Evolutionary conservation across 1,284 basidiomycete species (phyloP).

Genomic region (Rhodofomes roseus): DNA sequence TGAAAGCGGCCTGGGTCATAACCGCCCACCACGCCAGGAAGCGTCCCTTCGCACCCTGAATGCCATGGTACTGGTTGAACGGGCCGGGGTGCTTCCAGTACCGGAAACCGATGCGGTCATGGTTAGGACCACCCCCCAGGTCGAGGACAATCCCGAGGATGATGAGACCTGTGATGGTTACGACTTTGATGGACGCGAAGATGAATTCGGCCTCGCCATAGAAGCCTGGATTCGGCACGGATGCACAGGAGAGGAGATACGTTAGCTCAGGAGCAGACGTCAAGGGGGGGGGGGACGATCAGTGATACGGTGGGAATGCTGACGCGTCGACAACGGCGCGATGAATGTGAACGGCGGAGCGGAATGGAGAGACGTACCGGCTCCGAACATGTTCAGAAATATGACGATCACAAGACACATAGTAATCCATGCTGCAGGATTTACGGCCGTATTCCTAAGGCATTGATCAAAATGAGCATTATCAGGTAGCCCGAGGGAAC

Average conservation of each 20-base stretch:
- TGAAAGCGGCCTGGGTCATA: slow-evolving; percentile 78
- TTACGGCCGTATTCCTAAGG: slow-evolving; percentile 39
- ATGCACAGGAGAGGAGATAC: neutral
- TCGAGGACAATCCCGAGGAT: slow-evolving; percentile 64
- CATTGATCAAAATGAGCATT: neutral
- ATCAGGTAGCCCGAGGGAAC: neutral
- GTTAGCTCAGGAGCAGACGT: neutral
- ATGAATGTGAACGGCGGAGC: neutral
- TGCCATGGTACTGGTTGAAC: slow-evolving; percentile 55
- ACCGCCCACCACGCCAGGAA: slow-evolving; percentile 70
- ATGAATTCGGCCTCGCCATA: slow-evolving; percentile 77
- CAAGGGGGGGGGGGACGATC: neutral
- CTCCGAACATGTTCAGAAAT: slow-evolving; percentile 76
- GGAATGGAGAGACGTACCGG: slow-evolving; percentile 37
- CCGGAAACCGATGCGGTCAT: slow-evolving; percentile 36
- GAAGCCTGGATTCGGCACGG: slow-evolving; percentile 33
- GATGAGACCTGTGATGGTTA: slow-evolving; percentile 62
- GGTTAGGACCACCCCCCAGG: slow-evolving; percentile 60
- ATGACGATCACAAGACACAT: slow-evolving; percentile 72
- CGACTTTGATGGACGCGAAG: slow-evolving; percentile 76
- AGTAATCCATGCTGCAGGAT: slow-evolving; percentile 73
- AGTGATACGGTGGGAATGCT: neutral
- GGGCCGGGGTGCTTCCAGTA: slow-evolving; percentile 64
- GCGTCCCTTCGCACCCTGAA: slow-evolving; percentile 56
- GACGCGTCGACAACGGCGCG: neutral